Percentiles rank a stretch among this genome's conserved stretches.
phyloP scores from a whole-genome alignment of 2,329 filamentous ascomycete species.

The Fusarium ramigenum region DNA sequence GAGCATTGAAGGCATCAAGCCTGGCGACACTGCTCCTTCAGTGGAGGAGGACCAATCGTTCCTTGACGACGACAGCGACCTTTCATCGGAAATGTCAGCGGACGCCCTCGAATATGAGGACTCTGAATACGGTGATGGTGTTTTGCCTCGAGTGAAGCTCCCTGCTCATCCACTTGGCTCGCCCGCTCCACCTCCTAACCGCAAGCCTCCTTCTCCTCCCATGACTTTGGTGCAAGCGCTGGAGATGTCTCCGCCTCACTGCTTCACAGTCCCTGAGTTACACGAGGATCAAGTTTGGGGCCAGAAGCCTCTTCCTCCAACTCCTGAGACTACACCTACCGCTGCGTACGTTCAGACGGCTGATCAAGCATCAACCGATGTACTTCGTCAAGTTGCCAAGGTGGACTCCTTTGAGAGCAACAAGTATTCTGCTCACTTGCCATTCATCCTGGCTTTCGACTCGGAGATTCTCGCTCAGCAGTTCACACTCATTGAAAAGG shows the following conservation, averaged over 20 bases:
- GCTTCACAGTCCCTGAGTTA: slow-evolving; percentile 37
- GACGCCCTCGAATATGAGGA: slow-evolving; percentile 59
- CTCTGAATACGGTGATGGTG: slow-evolving; percentile 42
- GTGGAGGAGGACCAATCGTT: slow-evolving; percentile 54
- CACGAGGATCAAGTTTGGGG: slow-evolving; percentile 40
- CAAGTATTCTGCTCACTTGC: slow-evolving; percentile 70
- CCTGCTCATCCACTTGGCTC: slow-evolving; percentile 50
- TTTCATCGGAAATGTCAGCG: slow-evolving; percentile 70
- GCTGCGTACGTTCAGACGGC: slow-evolving; percentile 48
- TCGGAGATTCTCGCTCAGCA: slow-evolving; percentile 83
- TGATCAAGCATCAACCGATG: slow-evolving; percentile 47
- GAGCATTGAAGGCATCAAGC: slow-evolving; percentile 58
- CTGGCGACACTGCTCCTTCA: slow-evolving; percentile 47
- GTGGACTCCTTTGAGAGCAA: slow-evolving; percentile 43
- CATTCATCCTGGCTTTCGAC: slow-evolving; percentile 83
- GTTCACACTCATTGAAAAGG: slow-evolving; percentile 86
- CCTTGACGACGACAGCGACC: slow-evolving; percentile 63
- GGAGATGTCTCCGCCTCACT: slow-evolving; percentile 41
- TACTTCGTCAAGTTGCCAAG: slow-evolving; percentile 49
- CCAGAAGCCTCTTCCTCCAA: slow-evolving; percentile 46
- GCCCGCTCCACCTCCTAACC: slow-evolving; percentile 44
- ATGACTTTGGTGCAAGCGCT: slow-evolving; percentile 42
- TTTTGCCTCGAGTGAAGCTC: slow-evolving; percentile 37
- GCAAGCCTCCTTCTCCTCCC: slow-evolving; percentile 44
- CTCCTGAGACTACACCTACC: slow-evolving; percentile 60